Evolutionary conservation across 352 stramenopile species (phyloP).

Genomic region (Thraustochytrium striatum): DNA sequence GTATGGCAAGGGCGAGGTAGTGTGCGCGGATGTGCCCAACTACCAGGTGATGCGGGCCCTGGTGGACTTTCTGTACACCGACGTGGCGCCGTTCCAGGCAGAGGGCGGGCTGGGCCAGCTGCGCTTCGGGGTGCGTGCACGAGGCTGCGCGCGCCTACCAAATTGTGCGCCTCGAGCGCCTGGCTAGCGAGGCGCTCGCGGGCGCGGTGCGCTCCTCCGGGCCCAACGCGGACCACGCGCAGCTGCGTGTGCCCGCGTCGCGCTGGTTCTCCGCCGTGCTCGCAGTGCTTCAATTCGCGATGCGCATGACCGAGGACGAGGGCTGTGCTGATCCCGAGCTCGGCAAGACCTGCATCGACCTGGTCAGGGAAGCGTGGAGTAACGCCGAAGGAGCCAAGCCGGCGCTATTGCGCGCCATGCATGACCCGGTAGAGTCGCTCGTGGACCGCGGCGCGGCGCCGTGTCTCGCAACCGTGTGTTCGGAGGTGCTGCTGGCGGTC

Average conservation of each 20-base stretch:
- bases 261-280: slow-evolving; percentile 21
- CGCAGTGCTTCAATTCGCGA: slow-evolving; percentile 27
- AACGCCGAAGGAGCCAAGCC: background rate
- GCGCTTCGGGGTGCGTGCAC: slow-evolving; percentile 17
- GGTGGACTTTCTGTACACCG: slow-evolving; percentile 35
- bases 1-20: slow-evolving; percentile 9
- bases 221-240: background rate
- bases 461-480: slow-evolving; percentile 1
- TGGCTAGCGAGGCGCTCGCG: slow-evolving; percentile 4
- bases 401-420: slow-evolving; percentile 26
- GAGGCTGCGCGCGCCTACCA: background rate
- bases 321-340: slow-evolving; percentile 1
- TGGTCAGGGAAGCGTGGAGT: background rate
- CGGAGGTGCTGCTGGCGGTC: slow-evolving; percentile 11
- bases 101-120: background rate
- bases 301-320: background rate
- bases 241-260: background rate
- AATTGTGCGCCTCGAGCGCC: background rate
- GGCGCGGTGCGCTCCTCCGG: background rate
- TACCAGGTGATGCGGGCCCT: slow-evolving; percentile 23
- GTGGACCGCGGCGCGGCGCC: background rate
- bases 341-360: background rate
- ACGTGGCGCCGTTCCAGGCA: background rate
- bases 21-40: background rate
- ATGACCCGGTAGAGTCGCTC: background rate